Base-by-base conservation (phyloP, 1,139 yeast genomes). In the Magnusiomyces clavatus region DNA sequence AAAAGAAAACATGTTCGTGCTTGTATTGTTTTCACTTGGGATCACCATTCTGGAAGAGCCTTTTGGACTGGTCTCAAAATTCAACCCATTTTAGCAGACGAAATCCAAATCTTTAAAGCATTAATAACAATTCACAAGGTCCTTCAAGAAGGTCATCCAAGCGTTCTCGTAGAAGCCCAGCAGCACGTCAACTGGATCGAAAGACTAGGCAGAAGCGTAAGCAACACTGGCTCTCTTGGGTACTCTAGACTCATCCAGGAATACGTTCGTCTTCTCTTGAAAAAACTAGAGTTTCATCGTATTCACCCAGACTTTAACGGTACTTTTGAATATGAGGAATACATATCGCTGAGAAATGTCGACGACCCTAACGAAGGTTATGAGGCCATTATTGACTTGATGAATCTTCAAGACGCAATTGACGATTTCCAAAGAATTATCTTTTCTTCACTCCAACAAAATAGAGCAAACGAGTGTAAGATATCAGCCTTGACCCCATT, bases 321-420 rank as follows among this genome's bases (percentile, higher is more conserved):
- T 19, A 89, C 90, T 46, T 92, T 92, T 69, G 98, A 92, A 66
- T 92, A 92, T 64, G 96, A 89, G 66, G 98, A 92, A 65, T 92
- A 90, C 64, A 82, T 90, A 45, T 87, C 96, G 1, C 76, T 92
- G 59, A 78, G 89, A 56, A 83, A 90, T 2, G 95, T 88, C 41
- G 84, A 87, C 63, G 96, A 92, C 65, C 97, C 97, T 2, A 90
- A 92, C 64, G 96, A 89, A 69, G 97, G 97, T 6, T 92, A 86
- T 65, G 96, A 90, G 63, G 82, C 95, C 1, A 81, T 90, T 58
- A 69, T 88, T 58, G 96, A 88, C 65, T 73, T 92, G 62, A 84
- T 89, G 89, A 81, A 82, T 52, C 73, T 90, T 54, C 97, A 89
- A 68, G 97, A 90, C 64, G 77, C 82, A 47, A 80, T 90, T 57